These are phyloP conservation scores for Mycena metata DNA, from an alignment of 768 basidiomycete species.

Conservation along the genomic window DNA sequence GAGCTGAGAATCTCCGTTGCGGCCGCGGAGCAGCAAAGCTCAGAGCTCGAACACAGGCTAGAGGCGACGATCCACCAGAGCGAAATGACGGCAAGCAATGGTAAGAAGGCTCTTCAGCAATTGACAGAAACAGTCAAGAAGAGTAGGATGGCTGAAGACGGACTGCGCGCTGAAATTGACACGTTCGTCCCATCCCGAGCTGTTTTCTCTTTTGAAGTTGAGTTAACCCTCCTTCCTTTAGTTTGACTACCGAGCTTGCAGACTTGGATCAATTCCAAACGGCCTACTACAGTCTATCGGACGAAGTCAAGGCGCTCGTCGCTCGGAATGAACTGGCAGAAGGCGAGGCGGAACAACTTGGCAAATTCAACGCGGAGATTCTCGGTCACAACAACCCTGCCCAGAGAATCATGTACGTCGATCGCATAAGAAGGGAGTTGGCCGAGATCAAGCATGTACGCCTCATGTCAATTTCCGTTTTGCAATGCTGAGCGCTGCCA, in stretches of 20 bases:
- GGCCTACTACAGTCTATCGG: slow-evolving; percentile 74
- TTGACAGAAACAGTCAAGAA: slow-evolving; percentile 66
- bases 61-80: slow-evolving; percentile 50
- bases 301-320: slow-evolving; percentile 74
- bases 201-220: slow-evolving; percentile 1
- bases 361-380: slow-evolving; percentile 88
- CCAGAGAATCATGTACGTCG: slow-evolving; percentile 90
- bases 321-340: slow-evolving; percentile 84
- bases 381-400: slow-evolving; percentile 87
- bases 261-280: slow-evolving; percentile 77
- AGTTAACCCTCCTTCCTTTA: slow-evolving; percentile 34
- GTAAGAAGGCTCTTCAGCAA: slow-evolving; percentile 61
- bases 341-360: slow-evolving; percentile 81
- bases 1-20: slow-evolving; percentile 40
- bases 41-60: slow-evolving; percentile 45
- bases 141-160: slow-evolving; percentile 75
- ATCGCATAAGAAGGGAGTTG: slow-evolving; percentile 83
- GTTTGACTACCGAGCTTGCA: slow-evolving; percentile 64
- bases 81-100: slow-evolving; percentile 57
- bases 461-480: slow-evolving; percentile 16
- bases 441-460: slow-evolving; percentile 85
- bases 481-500: slow-evolving; percentile 39
- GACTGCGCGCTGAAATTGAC: slow-evolving; percentile 75
- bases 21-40: slow-evolving; percentile 37
- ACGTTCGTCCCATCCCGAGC: slow-evolving; percentile 59